These are phyloP conservation scores for Mucor racemosus DNA, from an alignment of 371 early-diverging fungal genomes.

Conservation along the genomic window DNA sequence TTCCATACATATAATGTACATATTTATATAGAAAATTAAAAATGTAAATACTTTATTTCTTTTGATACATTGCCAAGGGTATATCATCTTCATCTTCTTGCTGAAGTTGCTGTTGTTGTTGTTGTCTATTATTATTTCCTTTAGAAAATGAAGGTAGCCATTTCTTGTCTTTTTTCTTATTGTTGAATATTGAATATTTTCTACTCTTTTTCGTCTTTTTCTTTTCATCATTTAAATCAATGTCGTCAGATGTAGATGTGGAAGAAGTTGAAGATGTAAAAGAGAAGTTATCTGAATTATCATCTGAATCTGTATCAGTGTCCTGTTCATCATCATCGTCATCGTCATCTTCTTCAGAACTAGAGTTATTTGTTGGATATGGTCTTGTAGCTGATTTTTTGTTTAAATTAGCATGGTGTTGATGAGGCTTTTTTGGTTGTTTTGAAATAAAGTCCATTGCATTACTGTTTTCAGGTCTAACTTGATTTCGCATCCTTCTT, in stretches of 20 bases:
- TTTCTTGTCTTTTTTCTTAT: conserved; percentile 6
- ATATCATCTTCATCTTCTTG: conserved; percentile 31
- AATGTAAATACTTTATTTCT: conserved; percentile 1
- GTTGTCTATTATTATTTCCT: background rate
- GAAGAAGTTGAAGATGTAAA: conserved; percentile 4
- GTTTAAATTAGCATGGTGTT: background rate
- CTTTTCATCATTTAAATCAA: background rate
- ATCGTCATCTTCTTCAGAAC: conserved; percentile 22
- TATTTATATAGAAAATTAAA: background rate
- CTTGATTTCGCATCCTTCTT: conserved; percentile 14
- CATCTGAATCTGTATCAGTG: conserved; percentile 2
- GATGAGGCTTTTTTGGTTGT: background rate
- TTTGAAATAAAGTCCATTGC: conserved; percentile 18
- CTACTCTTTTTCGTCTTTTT: conserved; percentile 11
- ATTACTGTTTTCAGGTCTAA: conserved; percentile 13
- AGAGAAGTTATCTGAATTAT: background rate
- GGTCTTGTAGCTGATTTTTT: background rate
- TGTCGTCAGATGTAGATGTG: background rate
- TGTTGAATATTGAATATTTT: conserved; percentile 15
- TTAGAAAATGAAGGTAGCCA: conserved; percentile 15
- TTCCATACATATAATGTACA: background rate
- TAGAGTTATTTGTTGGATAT: conserved; percentile 13
- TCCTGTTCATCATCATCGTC: conserved; percentile 9
- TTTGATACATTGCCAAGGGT: conserved; percentile 33
- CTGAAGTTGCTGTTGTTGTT: too few species aligned